These are phyloP conservation scores for Acidiella bohemica DNA, from an alignment of 495 filamentous ascomycete genomes.

Conservation along the genomic window DNA sequence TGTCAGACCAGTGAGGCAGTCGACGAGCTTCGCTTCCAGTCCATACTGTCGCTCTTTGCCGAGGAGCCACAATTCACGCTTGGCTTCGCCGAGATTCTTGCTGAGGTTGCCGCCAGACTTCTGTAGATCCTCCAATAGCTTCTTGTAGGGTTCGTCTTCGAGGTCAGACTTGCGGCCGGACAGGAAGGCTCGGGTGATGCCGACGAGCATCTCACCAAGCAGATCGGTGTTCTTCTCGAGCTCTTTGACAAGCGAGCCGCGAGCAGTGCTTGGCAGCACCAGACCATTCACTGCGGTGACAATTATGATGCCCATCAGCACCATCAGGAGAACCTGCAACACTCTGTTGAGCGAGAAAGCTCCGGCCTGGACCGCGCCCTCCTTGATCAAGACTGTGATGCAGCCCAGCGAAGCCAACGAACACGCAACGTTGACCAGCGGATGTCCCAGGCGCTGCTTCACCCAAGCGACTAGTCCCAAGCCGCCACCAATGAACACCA, in stretches of 20 bases:
- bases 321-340: conserved; percentile 76
- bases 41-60: conserved; percentile 75
- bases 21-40: conserved; percentile 64
- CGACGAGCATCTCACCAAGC: conserved; percentile 64
- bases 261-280: conserved; percentile 70
- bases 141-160: conserved; percentile 45
- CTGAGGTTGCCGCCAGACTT: conserved; percentile 52
- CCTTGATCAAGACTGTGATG: conserved; percentile 85
- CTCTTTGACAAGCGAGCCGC: conserved; percentile 57
- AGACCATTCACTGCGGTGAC: conserved; percentile 65
- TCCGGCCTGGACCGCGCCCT: conserved; percentile 69
- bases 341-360: conserved; percentile 73
- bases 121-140: conserved; percentile 46
- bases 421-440: conserved; percentile 80
- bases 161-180: conserved; percentile 74
- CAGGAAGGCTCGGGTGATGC: conserved; percentile 76
- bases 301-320: conserved; percentile 67
- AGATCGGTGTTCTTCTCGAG: conserved; percentile 64
- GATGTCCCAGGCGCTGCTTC: conserved; percentile 75
- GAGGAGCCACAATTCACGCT: conserved; percentile 74
- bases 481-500: conserved; percentile 75
- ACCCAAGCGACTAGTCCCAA: conserved; percentile 78
- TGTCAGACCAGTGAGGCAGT: conserved; percentile 71
- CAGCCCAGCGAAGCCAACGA: conserved; percentile 82
- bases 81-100: conserved; percentile 74